phyloP scores from a whole-genome alignment of 2,329 filamentous ascomycete species.

The Penicillium polonicum region DNA sequence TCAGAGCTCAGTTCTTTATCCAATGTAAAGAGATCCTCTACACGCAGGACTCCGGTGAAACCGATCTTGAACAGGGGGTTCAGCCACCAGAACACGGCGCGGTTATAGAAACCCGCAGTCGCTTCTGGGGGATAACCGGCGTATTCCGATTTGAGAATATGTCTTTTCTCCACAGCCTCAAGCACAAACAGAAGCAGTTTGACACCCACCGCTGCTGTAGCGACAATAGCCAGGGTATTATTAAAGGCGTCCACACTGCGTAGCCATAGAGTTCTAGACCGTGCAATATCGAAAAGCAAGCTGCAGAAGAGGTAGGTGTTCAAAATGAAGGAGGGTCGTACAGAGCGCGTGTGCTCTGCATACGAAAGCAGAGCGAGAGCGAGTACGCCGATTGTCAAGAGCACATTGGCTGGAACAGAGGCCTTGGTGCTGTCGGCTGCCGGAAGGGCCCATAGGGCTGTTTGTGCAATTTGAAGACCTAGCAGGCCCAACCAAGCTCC shows the following conservation, averaged over 20 bases:
- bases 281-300: constrained; percentile 48
- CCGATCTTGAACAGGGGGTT: constrained; percentile 53
- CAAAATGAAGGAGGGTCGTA: constrained; percentile 50
- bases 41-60: constrained; percentile 44
- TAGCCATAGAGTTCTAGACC: constrained; percentile 48
- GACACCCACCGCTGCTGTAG: constrained; percentile 43
- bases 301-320: constrained; percentile 49
- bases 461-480: constrained; percentile 39
- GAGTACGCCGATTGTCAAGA: constrained; percentile 31
- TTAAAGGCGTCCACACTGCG: constrained; percentile 28
- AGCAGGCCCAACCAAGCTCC: constrained; percentile 32
- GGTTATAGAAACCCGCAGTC: constrained; percentile 52
- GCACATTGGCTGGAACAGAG: constrained; percentile 36
- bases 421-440: constrained; percentile 32
- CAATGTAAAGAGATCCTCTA: constrained; percentile 48
- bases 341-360: constrained; percentile 48
- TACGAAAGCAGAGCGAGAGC: constrained; percentile 45
- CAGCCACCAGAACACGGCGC: constrained; percentile 55
- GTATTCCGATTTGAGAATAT: constrained; percentile 42
- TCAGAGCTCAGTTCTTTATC: constrained; percentile 48
- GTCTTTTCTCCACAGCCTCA: constrained; percentile 48
- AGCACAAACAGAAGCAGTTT: constrained; percentile 47
- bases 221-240: constrained; percentile 43
- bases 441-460: constrained; percentile 39
- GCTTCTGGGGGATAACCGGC: constrained; percentile 50